Conservation (phyloP, 2,329 filamentous ascomycete genomes). For the Fusarium euwallaceae region DNA sequence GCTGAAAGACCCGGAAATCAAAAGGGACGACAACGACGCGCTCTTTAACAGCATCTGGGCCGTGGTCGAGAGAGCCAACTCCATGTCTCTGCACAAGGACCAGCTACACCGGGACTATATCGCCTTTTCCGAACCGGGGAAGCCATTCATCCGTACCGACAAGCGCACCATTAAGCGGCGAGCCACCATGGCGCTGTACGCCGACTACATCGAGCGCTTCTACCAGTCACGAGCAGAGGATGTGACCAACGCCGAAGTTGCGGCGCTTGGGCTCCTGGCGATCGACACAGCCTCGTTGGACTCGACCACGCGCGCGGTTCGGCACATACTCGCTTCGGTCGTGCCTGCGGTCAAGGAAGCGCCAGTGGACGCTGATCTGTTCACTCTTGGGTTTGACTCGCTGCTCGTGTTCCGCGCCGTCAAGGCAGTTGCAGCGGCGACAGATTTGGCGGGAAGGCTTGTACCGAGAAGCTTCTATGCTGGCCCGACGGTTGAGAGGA, state of each 20-base stretch:
- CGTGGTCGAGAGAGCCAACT: slow-evolving; percentile 58
- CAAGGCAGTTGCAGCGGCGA: slow-evolving; percentile 31
- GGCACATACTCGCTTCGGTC: slow-evolving; percentile 34
- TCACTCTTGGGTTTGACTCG: slow-evolving; percentile 50
- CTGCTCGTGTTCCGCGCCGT: slow-evolving; percentile 48
- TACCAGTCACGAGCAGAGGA: slow-evolving; percentile 48
- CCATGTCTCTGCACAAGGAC: slow-evolving; percentile 54
- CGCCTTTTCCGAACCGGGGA: slow-evolving; percentile 54
- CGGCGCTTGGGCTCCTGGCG: slow-evolving; percentile 25
- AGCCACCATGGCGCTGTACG: slow-evolving; percentile 56
- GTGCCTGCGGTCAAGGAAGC: slow-evolving; percentile 33
- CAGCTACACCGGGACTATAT: slow-evolving; percentile 59
- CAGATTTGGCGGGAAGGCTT: too few species aligned
- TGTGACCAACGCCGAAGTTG: not conserved
- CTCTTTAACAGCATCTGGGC: slow-evolving; percentile 61
- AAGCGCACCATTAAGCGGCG: slow-evolving; percentile 61
- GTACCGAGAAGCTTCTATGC: too few species aligned
- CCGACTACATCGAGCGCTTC: slow-evolving; percentile 60
- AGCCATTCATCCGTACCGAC: slow-evolving; percentile 59
- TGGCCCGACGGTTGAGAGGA: too few species aligned
- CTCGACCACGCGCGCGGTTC: slow-evolving; percentile 36
- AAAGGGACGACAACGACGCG: slow-evolving; percentile 21
- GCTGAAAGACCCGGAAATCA: slow-evolving; percentile 38
- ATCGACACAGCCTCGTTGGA: slow-evolving; percentile 42
- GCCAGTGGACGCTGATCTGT: slow-evolving; percentile 43